Evolutionary conservation across 352 stramenopile genomes (phyloP).

Genomic region (Pythium guiyangense): DNA sequence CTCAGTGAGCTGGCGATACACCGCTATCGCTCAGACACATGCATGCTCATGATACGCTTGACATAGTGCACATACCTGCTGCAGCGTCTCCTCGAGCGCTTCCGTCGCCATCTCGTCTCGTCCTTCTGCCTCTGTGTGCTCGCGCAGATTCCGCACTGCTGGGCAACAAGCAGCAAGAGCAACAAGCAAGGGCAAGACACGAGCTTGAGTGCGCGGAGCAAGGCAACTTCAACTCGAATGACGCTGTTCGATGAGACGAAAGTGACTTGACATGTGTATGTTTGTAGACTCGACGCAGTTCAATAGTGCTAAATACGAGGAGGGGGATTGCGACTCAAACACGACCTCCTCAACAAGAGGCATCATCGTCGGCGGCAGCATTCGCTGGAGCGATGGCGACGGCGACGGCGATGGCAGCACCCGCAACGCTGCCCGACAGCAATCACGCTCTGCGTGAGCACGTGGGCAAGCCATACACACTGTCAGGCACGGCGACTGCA

Average conservation of each 20-base stretch:
- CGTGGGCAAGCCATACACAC: not conserved
- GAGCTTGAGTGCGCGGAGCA: no score
- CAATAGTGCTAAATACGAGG: no score
- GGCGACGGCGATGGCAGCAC: no score
- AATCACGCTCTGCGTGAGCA: not conserved
- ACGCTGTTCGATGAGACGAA: no score
- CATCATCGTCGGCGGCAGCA: no score
- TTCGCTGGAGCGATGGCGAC: no score
- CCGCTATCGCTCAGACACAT: not conserved
- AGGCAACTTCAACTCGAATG: conserved; percentile 17
- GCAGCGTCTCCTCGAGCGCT: conserved; percentile 23
- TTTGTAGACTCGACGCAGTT: no score
- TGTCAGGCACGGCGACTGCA: conserved; percentile 24
- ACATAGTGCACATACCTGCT: conserved; percentile 9
- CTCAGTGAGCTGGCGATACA: conserved; percentile 9
- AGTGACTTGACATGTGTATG: no score
- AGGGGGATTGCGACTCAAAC: conserved; percentile 1
- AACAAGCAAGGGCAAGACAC: no score
- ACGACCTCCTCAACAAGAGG: no score
- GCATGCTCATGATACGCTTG: not conserved
- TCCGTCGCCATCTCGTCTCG: conserved; percentile 12
- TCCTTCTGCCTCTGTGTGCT: conserved; percentile 15
- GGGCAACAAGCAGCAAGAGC: not conserved
- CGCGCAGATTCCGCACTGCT: conserved; percentile 18
- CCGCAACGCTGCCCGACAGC: no score